phyloP scores from a whole-genome alignment of 176 grass and related monocot species.

The Zoysia pacifica region DNA sequence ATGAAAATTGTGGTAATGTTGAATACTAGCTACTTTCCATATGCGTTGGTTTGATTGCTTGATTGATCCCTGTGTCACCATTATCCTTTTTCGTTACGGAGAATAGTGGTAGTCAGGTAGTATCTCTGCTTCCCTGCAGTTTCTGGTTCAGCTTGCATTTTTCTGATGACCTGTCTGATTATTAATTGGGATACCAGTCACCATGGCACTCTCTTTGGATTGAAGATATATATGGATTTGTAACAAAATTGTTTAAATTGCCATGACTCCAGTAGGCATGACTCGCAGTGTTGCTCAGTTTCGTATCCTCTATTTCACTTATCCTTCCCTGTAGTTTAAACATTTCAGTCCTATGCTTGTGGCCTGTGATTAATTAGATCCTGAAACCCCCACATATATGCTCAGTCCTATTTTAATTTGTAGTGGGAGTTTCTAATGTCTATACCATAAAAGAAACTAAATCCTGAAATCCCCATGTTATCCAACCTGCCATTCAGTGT shows the following conservation, averaged over 20 bases:
- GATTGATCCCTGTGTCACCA: too few relatives aligned
- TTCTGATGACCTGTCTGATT: neutral
- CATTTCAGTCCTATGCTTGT: slow-evolving; percentile 30
- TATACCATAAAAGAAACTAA: too few relatives aligned
- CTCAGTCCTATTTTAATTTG: neutral
- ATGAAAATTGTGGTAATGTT: too few relatives aligned
- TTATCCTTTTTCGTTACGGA: too few relatives aligned
- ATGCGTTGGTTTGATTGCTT: too few relatives aligned
- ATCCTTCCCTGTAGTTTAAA: neutral
- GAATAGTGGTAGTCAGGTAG: too few relatives aligned
- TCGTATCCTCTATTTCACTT: neutral
- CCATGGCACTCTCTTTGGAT: neutral
- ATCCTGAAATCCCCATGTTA: too few relatives aligned
- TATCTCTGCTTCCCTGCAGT: too few relatives aligned
- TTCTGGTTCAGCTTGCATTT: too few relatives aligned
- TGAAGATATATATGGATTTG: slow-evolving; percentile 43
- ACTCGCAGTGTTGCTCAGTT: slow-evolving; percentile 58
- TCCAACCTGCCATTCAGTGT: slow-evolving; percentile 61
- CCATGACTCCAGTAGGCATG: slow-evolving; percentile 55
- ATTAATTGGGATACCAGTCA: neutral
- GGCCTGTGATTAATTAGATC: slow-evolving; percentile 38
- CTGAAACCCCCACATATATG: slow-evolving; percentile 66
- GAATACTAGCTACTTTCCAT: too few relatives aligned
- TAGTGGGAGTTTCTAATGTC: too few relatives aligned
- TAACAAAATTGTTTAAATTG: slow-evolving; percentile 74